These are phyloP conservation scores for Jatropha curcas DNA, from an alignment of 345 rosid genomes.

Conservation along the genomic window DNA sequence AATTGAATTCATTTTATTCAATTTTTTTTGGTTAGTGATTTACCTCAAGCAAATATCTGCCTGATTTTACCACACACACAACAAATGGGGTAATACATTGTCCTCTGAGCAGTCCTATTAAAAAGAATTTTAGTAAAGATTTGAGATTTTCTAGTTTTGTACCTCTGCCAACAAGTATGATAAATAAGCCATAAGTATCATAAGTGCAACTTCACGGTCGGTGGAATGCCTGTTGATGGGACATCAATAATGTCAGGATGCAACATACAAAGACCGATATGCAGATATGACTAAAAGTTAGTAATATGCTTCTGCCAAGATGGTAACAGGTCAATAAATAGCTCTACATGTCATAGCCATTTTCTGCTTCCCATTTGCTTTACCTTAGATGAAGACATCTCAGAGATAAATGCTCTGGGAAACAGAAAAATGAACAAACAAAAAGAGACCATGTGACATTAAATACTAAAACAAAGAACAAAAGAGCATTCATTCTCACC, in stretches of 20 bases:
- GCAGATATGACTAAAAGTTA: background rate
- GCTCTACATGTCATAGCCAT: background rate
- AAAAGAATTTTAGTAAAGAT: background rate
- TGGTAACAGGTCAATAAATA: slow-evolving; percentile 2
- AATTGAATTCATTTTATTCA: too few relatives aligned
- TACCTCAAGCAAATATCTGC: too few relatives aligned
- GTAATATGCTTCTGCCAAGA: background rate
- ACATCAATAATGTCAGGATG: slow-evolving; percentile 4
- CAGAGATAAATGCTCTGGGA: background rate
- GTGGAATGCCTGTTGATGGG: slow-evolving; percentile 57
- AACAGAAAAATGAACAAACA: background rate
- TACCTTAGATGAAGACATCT: background rate
- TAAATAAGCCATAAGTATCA: slow-evolving; percentile 72
- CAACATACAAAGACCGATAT: slow-evolving; percentile 6
- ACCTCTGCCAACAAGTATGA: slow-evolving; percentile 77
- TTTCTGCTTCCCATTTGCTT: background rate
- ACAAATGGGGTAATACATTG: background rate
- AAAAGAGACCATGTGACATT: background rate
- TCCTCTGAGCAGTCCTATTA: too few relatives aligned
- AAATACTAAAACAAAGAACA: background rate
- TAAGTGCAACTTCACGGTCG: slow-evolving; percentile 64
- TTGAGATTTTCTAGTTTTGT: slow-evolving; percentile 1
- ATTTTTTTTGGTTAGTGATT: too few relatives aligned
- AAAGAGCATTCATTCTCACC: slow-evolving; percentile 27
- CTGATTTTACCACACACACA: too few relatives aligned